Conservation (phyloP, 352 stramenopile species). For the Phytophthora tubulina region DNA sequence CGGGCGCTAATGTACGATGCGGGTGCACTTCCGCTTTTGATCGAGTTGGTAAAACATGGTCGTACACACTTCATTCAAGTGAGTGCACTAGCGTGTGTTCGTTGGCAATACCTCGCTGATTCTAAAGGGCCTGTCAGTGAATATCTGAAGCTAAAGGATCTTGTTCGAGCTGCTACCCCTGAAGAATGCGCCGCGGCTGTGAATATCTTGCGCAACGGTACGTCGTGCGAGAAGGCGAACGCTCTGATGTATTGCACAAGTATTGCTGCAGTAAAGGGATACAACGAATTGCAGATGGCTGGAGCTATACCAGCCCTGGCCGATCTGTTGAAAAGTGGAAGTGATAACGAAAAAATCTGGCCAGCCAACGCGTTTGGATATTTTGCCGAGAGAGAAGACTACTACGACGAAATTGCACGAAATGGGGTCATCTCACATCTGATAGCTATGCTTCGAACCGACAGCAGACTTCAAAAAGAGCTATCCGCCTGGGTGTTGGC, state of each 20-base stretch:
- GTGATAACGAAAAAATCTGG: background rate
- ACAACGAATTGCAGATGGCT: background rate
- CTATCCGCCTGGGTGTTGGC: background rate
- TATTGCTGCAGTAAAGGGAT: no score
- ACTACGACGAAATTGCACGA: background rate
- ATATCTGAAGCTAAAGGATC: background rate
- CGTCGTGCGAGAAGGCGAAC: no score
- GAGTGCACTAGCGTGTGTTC: background rate
- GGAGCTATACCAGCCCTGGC: background rate
- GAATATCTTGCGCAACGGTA: no score
- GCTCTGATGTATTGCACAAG: no score
- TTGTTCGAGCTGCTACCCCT: background rate
- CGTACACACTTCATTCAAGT: background rate
- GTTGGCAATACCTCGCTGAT: no score
- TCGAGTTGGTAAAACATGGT: constrained; percentile 4
- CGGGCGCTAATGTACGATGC: background rate
- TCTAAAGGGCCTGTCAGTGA: no score
- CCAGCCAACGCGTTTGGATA: background rate
- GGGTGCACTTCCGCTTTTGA: background rate
- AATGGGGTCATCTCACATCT: background rate
- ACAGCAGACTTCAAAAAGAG: background rate
- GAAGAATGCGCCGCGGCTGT: no score
- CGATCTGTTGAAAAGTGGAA: background rate
- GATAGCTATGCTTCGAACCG: background rate
- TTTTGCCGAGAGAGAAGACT: background rate